Base-by-base conservation (phyloP, 306 rosid genomes). In the Abrus pulchellus region DNA sequence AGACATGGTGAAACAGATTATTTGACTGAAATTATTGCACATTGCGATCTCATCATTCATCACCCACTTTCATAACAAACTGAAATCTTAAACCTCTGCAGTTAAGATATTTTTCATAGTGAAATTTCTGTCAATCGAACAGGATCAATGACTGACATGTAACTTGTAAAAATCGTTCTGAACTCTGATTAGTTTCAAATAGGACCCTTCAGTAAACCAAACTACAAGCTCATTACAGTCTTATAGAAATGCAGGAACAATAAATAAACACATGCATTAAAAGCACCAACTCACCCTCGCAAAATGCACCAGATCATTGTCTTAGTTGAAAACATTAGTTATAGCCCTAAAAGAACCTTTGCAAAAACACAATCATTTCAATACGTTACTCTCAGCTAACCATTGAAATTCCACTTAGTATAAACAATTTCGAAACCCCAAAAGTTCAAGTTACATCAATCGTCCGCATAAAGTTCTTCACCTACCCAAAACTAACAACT, bases 71-170 rank as follows among this genome's bases (percentile, higher is more conserved):
- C 34, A 34, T 30, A 57, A 55, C 45, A 60, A 63, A 71, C 50
- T 0, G 8, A 70, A 59, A 36, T 70, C 10, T 28, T 7, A 28
- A 45, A 20, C 70, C 32, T 52, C 12, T 38, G 34, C 34, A 11
- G 73, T 13, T 11, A 64, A 76, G 30, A 76, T n/a, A 63, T 34
- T 34, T 36, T 36, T 36, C 49, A 27, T 8, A 36, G 29, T 73
- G 55, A 44, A 20, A 45, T 41, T n/a, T 48, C 52, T 64, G 40
- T 4, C 54, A 38, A 50, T 52, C 14, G 7, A 55, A 41, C 57
- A 77, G 27, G 55, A 49, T 0, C 20, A 44, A 10, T 9, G 27
- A 67, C 53, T 65, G 1, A 50, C 12, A 6, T 12, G 9, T 12
- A 74, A 12, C 12, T 52, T 13, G 29, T 27, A 43, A 57, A 14